These are phyloP conservation scores for Aspergillus brunneoviolaceus DNA, from an alignment of 2,329 filamentous ascomycete species.

Conservation along the genomic window DNA sequence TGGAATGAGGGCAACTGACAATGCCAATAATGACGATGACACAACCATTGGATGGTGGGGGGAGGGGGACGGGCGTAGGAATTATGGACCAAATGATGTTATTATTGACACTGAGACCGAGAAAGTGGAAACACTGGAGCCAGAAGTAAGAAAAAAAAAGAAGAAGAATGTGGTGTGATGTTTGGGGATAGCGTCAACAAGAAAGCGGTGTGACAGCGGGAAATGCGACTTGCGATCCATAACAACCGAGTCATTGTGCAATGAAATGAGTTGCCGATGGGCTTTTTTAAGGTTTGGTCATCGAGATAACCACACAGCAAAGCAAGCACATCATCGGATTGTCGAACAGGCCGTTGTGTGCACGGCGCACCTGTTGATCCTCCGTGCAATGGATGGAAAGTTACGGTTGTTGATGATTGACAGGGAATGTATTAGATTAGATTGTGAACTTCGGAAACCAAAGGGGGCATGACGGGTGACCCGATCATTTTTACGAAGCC, in stretches of 20 bases:
- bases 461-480: slow-evolving; percentile 10
- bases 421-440: neutral
- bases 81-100: slow-evolving; percentile 13
- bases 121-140: slow-evolving; percentile 11
- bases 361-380: neutral
- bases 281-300: slow-evolving; percentile 3
- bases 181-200: slow-evolving; percentile 16
- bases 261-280: neutral
- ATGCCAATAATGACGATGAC: neutral
- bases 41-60: neutral
- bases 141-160: neutral
- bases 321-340: slow-evolving; percentile 3
- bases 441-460: too few relatives aligned
- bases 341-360: neutral
- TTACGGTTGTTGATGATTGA: neutral
- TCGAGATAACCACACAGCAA: slow-evolving; percentile 9
- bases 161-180: slow-evolving; percentile 23
- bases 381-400: neutral
- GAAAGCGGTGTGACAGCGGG: slow-evolving; percentile 29
- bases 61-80: neutral
- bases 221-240: neutral
- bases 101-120: slow-evolving; percentile 5
- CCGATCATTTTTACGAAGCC: slow-evolving; percentile 6
- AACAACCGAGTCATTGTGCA: neutral
- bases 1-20: neutral